Percentiles rank a stretch among this genome's conserved stretches.
These are phyloP conservation scores for Monotropa hypopitys DNA, from an alignment of 179 eudicot genomes.

Conservation along the genomic window DNA sequence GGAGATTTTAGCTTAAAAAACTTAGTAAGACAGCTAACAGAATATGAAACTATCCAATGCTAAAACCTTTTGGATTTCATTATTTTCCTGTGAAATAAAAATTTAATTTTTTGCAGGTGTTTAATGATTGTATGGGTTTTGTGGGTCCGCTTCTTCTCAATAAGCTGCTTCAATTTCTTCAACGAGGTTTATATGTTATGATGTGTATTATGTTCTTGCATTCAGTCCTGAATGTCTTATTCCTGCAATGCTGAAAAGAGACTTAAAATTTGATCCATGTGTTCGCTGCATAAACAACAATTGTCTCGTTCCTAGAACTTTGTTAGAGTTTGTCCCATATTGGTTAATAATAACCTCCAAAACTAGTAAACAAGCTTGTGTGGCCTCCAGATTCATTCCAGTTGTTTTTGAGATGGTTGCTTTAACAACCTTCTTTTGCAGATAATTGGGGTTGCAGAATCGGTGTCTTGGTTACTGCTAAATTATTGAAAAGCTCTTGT, in stretches of 20 bases:
- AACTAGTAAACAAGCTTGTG: no score
- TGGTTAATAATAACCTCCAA: no score
- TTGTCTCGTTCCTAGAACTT: background rate
- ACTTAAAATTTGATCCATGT: background rate
- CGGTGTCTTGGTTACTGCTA: background rate
- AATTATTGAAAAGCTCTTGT: background rate
- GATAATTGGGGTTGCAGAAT: background rate
- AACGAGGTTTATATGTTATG: conserved; percentile 42
- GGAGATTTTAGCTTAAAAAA: background rate
- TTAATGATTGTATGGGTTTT: conserved; percentile 83
- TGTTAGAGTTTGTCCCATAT: no score
- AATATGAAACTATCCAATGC: background rate
- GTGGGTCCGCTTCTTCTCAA: conserved; percentile 85
- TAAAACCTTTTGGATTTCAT: background rate
- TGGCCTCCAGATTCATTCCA: no score
- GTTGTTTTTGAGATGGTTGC: no score
- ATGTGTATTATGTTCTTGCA: background rate
- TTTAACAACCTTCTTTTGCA: background rate
- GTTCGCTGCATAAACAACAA: background rate
- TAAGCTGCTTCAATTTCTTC: conserved; percentile 68
- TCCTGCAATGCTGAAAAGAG: background rate
- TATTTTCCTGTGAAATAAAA: background rate
- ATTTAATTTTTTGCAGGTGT: conserved; percentile 36
- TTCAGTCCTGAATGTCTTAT: background rate
- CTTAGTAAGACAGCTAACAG: background rate